A percentile compares a stretch with the other conserved stretches of the same genome.
Evolutionary conservation across 768 basidiomycete species (phyloP).

Genomic region (Pleurotus eryngii): DNA sequence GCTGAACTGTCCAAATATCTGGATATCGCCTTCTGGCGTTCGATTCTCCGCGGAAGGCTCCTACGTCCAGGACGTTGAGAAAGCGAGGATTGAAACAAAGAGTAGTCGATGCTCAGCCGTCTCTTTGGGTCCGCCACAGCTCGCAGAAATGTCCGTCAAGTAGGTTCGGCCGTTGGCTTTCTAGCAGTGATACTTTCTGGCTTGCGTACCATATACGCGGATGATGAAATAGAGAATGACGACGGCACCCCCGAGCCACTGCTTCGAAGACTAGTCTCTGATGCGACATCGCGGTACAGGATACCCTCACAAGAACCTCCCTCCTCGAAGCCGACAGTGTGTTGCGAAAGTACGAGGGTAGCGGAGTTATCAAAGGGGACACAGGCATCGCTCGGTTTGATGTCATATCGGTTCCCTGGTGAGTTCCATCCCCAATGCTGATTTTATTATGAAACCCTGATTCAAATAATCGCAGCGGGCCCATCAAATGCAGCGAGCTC

Average conservation of each 20-base stretch:
- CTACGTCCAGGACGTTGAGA: too few relatives aligned
- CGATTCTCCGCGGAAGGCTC: too few relatives aligned
- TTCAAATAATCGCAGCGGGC: not conserved
- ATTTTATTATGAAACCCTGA: not conserved
- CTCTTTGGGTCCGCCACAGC: not conserved
- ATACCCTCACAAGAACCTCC: not conserved
- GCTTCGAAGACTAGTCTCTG: not conserved
- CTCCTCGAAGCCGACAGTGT: not conserved
- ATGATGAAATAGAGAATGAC: not conserved
- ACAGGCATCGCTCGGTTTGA: conserved; percentile 14
- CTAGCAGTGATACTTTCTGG: not conserved
- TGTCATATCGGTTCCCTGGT: conserved; percentile 12
- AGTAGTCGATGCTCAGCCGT: conserved; percentile 2
- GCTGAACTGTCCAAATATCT: too few relatives aligned
- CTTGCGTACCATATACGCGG: not conserved
- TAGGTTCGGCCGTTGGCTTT: not conserved
- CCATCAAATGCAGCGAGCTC: conserved; percentile 2
- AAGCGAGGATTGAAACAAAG: too few relatives aligned
- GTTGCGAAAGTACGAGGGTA: conserved; percentile 1
- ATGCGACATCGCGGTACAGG: not conserved
- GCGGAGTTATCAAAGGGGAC: not conserved
- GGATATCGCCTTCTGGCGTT: too few relatives aligned
- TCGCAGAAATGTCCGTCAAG: not conserved
- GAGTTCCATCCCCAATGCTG: not conserved
- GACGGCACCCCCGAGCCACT: not conserved